Percentiles rank a stretch among this genome's conserved stretches.
These are phyloP conservation scores for Epichloe uncinata DNA, from an alignment of 2,329 filamentous ascomycete species.

Conservation along the genomic window DNA sequence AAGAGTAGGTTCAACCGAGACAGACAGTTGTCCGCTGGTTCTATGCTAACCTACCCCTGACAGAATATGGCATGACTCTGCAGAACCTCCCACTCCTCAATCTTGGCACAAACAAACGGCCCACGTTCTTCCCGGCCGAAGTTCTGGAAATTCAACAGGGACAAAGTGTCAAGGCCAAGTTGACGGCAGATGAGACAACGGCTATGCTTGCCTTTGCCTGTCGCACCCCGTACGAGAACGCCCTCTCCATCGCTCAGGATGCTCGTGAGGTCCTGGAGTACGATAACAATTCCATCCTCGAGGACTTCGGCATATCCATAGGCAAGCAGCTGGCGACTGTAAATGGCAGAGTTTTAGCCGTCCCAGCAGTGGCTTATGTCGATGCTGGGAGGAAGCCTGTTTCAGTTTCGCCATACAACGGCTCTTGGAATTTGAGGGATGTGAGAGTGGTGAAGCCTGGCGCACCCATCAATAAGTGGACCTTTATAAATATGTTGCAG, in stretches of 20 bases:
- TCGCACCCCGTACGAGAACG: constrained; percentile 52
- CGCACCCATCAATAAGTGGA: constrained; percentile 33
- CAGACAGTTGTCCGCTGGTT: background rate
- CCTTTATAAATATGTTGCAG: constrained; percentile 29
- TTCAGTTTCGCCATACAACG: constrained; percentile 27
- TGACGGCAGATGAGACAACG: constrained; percentile 47
- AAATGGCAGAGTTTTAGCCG: constrained; percentile 49
- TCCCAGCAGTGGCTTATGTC: constrained; percentile 49
- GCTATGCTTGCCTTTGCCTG: constrained; percentile 64
- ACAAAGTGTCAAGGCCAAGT: constrained; percentile 47
- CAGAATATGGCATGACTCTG: constrained; percentile 23
- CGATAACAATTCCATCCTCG: constrained; percentile 30
- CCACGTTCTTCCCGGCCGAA: constrained; percentile 55
- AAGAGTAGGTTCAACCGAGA: constrained; percentile 22
- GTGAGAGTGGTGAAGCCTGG: constrained; percentile 43
- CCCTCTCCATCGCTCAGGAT: constrained; percentile 45
- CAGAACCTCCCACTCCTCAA: constrained; percentile 49
- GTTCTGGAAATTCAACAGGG: constrained; percentile 49
- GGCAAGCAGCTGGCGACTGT: constrained; percentile 55
- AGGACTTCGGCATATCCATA: constrained; percentile 50
- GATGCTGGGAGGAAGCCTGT: constrained; percentile 10
- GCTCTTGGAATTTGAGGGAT: constrained; percentile 55
- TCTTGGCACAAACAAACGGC: constrained; percentile 41
- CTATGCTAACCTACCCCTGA: background rate
- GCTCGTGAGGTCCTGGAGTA: constrained; percentile 47